Evolutionary conservation across 257 asterid genomes (phyloP), one percentile per base, ranked within the genome.

Genomic region (Fraxinus excelsior): DNA sequence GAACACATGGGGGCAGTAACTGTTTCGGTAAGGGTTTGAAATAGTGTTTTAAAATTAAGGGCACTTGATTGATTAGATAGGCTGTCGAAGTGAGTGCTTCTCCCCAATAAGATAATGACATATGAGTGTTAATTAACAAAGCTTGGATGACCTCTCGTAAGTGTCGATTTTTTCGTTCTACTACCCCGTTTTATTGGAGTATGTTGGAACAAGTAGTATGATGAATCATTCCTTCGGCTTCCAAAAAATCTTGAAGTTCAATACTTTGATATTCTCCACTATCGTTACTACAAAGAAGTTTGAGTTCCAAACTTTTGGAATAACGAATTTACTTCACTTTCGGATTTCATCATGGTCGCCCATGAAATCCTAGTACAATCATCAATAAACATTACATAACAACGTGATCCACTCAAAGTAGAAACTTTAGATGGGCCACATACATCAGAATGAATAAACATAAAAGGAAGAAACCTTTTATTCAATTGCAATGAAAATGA

Each of bases 151-250:
- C 31, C 3, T 58, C 31, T 0, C 58, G 5, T 0, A 77, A 6
- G 7, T 77, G 49, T 0, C 25, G 19, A 51, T 35, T 35, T 70
- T 38, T 70, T 58, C 23, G 2, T 0, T 75, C 29, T 0, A 38
- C 65, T 0, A 71, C 65, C 9, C 51, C 29, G 28, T 77, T 71
- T 13, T 71, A 34, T 37, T 77, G 49, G 13, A 64, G 64, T n/a
- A 71, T 70, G 1, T 21, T 8, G 1, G 38, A 38, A 14, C 34
- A n/a, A 6, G 68, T 69, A 1, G 42, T 53, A 13, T 68, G 75
- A 49, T 69, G 53, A 69, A 77, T 70, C 3, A 67, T 18, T 5
- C 70, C 26, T 35, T 7, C 32, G 5, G 16, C 14, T 32, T 64
- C 66, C 25, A 75, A 8, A 19, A 23, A 75, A 0, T 66, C 2